Evolutionary conservation across 2,329 filamentous ascomycete genomes (phyloP), one percentile per base, ranked within the genome.

Genomic region (Hymenoscyphus salicellus): DNA sequence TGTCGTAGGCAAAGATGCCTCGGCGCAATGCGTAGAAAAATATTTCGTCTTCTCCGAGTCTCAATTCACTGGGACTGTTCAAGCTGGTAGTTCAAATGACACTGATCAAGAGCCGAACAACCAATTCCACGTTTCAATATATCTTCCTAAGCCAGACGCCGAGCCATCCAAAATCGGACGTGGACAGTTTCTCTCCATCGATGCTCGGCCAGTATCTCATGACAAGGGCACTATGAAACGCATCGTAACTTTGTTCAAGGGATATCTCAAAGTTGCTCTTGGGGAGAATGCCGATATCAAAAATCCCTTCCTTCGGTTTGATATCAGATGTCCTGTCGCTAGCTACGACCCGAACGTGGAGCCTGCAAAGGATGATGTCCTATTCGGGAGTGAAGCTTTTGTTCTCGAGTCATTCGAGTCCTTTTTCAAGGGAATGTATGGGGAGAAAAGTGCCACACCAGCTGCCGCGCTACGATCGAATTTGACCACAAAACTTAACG

Each of bases 331-430:
- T 71, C 82, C 85, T 0, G 73, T 78, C 0, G 81, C 82, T 26
- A 87, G 80, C 64, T 93, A 93, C 71, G 90, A 93, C 75, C 80
- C 83, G 1, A 93, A 93, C 69, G 76, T 93, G 5, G 86, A 92
- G 65, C 85, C 89, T 3, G 80, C 85, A 3, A 93, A 93, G 73
- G 86, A 91, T 63, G 86, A 92, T 70, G 82, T 93, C 1, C 72
- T 92, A 0, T 92, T 93, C 71, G 79, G 79, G 4, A 79, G 91
- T 60, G 83, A 87, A 30, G 69, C 58, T 46, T 38, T 74, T 1
- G 68, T 86, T 2, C n/a, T 84, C 2, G 68, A 71, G 5, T 74
- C 68, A 36, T 65, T 72, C n/a, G 74, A 75, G 46, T 65, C 62
- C 3, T 56, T 72, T 5, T 73, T 76, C 57, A 70, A 66, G 55